Percentiles rank a stretch among this genome's conserved stretches.
phyloP scores from a whole-genome alignment of 2,329 filamentous ascomycete species.

The Rutstroemia sp. region DNA sequence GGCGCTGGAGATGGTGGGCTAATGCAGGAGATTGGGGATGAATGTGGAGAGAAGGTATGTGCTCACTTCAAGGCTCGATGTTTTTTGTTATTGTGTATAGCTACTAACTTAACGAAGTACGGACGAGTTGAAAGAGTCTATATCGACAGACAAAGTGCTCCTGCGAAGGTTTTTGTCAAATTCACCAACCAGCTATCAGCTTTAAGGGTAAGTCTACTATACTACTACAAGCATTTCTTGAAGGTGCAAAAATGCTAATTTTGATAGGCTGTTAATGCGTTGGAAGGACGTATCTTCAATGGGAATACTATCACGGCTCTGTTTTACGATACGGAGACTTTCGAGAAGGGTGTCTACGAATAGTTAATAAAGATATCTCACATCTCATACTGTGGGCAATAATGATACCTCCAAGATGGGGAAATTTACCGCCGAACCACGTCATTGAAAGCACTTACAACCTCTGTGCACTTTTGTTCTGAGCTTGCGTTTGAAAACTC shows the following conservation, averaged over 20 bases:
- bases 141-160: constrained; percentile 54
- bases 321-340: constrained; percentile 78
- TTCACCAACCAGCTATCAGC: constrained; percentile 84
- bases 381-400: too few species aligned
- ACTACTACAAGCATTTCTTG: background rate
- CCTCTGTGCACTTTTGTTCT: too few species aligned
- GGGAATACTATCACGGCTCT: constrained; percentile 75
- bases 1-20: constrained; percentile 53
- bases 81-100: background rate
- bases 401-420: too few species aligned
- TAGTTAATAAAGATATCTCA: constrained; percentile 11
- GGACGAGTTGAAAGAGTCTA: constrained; percentile 75
- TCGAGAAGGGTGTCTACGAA: constrained; percentile 59
- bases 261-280: constrained; percentile 73
- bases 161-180: constrained; percentile 76
- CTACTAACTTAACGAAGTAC: constrained; percentile 45
- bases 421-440: too few species aligned
- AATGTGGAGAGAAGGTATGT: constrained; percentile 71
- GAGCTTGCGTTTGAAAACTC: too few species aligned
- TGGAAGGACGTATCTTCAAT: constrained; percentile 82
- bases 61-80: background rate
- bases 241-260: constrained; percentile 15
- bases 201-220: constrained; percentile 56
- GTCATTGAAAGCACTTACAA: too few species aligned
- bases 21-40: constrained; percentile 91